Conservation (phyloP, 495 filamentous ascomycete genomes). For the Trichoderma erinaceum region DNA sequence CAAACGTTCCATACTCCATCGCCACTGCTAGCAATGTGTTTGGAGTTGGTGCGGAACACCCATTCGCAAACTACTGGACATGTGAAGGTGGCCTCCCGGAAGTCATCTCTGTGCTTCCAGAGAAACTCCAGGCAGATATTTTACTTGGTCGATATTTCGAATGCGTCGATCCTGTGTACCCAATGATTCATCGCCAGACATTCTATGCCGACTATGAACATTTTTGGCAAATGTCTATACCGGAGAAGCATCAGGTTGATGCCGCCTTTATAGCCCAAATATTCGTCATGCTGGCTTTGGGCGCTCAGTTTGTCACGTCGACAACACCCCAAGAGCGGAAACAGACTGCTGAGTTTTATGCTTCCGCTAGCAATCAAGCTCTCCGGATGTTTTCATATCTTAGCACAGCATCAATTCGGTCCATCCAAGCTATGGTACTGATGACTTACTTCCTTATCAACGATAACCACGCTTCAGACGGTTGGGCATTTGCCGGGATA, state of each 20-base stretch:
- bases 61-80: constrained; percentile 74
- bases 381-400: constrained; percentile 62
- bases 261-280: constrained; percentile 57
- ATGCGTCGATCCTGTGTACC: constrained; percentile 67
- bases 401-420: constrained; percentile 56
- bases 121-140: constrained; percentile 65
- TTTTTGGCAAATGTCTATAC: constrained; percentile 53
- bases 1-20: constrained; percentile 59
- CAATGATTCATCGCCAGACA: constrained; percentile 59
- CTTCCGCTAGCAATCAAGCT: constrained; percentile 64
- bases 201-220: constrained; percentile 66
- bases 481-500: constrained; percentile 68
- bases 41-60: constrained; percentile 59
- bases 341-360: constrained; percentile 70
- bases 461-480: constrained; percentile 68
- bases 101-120: constrained; percentile 62
- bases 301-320: constrained; percentile 61
- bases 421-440: constrained; percentile 67
- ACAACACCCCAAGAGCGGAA: constrained; percentile 51
- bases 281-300: constrained; percentile 64
- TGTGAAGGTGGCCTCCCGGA: constrained; percentile 63
- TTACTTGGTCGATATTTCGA: constrained; percentile 65
- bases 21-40: constrained; percentile 61
- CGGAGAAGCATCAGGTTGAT: constrained; percentile 49
- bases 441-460: constrained; percentile 73